Evolutionary conservation across 208 protist species (phyloP).

Genomic region (Crithidia mellificae): DNA sequence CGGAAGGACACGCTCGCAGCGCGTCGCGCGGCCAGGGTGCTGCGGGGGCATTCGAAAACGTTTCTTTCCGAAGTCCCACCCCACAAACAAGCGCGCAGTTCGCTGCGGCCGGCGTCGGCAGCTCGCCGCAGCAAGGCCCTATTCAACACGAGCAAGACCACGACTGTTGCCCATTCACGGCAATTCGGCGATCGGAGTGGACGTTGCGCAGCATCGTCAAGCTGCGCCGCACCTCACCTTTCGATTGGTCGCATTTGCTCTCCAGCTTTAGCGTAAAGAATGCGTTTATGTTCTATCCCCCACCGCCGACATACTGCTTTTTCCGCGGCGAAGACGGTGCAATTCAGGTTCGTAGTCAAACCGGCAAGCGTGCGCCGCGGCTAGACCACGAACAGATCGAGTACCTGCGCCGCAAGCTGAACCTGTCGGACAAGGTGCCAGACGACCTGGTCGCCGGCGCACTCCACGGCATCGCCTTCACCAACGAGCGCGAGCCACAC

Average conservation of each 20-base stretch:
- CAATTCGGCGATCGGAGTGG: constrained; percentile 35
- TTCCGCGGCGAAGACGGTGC: constrained; percentile 21
- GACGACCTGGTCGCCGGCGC: constrained; percentile 18
- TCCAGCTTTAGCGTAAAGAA: constrained; percentile 53
- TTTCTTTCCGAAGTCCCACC: not conserved
- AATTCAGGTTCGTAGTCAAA: constrained; percentile 27
- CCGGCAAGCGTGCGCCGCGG: constrained; percentile 9
- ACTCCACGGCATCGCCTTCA: constrained; percentile 21
- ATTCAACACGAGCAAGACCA: constrained; percentile 47
- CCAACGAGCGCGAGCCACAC: not conserved
- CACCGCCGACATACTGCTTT: constrained; percentile 44
- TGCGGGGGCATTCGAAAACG: not conserved
- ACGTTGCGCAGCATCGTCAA: constrained; percentile 21
- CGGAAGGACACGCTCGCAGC: not conserved
- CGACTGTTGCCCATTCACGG: constrained; percentile 41
- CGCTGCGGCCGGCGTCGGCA: not conserved
- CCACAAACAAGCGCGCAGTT: not conserved
- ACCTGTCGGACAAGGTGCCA: constrained; percentile 19
- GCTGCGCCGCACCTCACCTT: constrained; percentile 28
- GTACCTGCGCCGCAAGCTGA: constrained; percentile 18
- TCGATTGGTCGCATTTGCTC: constrained; percentile 29
- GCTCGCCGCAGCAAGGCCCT: not conserved
- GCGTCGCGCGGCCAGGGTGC: not conserved
- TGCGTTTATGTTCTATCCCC: constrained; percentile 60
- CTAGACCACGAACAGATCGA: constrained; percentile 34